These are phyloP conservation scores for Pleurotus djamor DNA, from an alignment of 768 basidiomycete genomes.

Conservation along the genomic window DNA sequence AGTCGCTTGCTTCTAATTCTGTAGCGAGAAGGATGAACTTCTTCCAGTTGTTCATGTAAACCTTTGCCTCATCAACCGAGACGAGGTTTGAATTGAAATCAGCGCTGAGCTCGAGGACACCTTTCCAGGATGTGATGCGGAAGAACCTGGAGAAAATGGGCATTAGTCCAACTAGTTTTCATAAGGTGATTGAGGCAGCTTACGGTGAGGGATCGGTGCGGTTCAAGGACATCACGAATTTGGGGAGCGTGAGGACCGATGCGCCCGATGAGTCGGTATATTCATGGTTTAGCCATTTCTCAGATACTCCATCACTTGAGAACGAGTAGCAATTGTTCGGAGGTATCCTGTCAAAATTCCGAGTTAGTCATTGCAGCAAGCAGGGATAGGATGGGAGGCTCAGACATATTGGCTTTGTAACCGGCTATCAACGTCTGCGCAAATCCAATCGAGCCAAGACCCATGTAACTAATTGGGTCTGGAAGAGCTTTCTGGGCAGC, in stretches of 20 bases:
- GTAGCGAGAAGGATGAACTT: too few relatives aligned
- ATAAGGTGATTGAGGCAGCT: background rate
- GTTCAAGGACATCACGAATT: constrained; percentile 20
- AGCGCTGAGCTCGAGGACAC: constrained; percentile 16
- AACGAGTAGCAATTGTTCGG: constrained; percentile 15
- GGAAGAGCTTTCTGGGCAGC: constrained; percentile 11
- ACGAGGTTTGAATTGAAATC: constrained; percentile 20
- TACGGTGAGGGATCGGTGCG: constrained; percentile 23
- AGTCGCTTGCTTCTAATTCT: too few relatives aligned
- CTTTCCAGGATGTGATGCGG: constrained; percentile 20
- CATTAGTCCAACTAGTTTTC: too few relatives aligned
- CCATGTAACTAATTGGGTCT: constrained; percentile 11
- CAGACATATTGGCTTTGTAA: constrained; percentile 4
- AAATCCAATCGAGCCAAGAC: constrained; percentile 13
- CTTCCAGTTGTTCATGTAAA: constrained; percentile 11
- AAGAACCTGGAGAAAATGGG: too few relatives aligned
- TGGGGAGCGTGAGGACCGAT: constrained; percentile 9
- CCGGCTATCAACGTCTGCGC: background rate
- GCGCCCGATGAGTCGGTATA: constrained; percentile 5
- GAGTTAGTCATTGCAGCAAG: background rate
- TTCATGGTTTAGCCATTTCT: constrained; percentile 10
- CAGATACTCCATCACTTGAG: constrained; percentile 17
- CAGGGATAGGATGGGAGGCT: background rate
- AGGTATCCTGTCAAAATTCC: constrained; percentile 7
- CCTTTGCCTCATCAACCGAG: constrained; percentile 6